Conservation (phyloP, 352 stramenopile genomes). For the Pythium folliculosum region DNA sequence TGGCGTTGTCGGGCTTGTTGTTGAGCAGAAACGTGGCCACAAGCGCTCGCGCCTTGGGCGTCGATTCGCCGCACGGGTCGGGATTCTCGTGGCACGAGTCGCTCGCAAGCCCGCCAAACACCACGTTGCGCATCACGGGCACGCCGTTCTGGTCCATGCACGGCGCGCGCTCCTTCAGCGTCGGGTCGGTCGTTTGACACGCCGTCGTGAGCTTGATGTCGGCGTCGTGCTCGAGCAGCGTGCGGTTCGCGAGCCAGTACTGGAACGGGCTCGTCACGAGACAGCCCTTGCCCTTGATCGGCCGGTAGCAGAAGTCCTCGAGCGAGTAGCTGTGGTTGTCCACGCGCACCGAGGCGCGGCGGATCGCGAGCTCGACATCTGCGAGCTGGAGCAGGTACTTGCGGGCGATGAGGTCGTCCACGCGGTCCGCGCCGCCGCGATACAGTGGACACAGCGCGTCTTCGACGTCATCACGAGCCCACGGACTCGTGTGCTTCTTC, state of each 20-base stretch:
- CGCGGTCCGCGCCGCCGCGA: slow-evolving; percentile 13
- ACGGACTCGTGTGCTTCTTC: not conserved
- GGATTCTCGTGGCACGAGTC: slow-evolving; percentile 76
- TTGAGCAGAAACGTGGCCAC: slow-evolving; percentile 89
- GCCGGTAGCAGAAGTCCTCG: slow-evolving; percentile 78
- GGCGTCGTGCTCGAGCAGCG: slow-evolving; percentile 60
- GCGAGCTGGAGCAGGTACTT: slow-evolving; percentile 60
- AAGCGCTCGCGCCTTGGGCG: slow-evolving; percentile 70
- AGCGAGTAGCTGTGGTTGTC: slow-evolving; percentile 45
- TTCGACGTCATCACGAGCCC: not conserved
- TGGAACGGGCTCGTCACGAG: slow-evolving; percentile 84
- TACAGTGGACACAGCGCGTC: not conserved
- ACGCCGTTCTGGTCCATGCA: slow-evolving; percentile 92
- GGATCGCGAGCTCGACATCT: slow-evolving; percentile 67
- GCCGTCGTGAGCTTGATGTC: slow-evolving; percentile 87
- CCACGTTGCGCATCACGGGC: slow-evolving; percentile 86
- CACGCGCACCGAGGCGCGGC: slow-evolving; percentile 30
- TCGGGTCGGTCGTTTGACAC: slow-evolving; percentile 76
- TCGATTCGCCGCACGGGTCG: slow-evolving; percentile 82
- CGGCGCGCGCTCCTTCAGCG: slow-evolving; percentile 52
- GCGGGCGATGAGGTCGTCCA: slow-evolving; percentile 61
- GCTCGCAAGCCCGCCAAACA: slow-evolving; percentile 75
- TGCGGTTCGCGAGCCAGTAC: slow-evolving; percentile 69
- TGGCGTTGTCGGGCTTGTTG: slow-evolving; percentile 72
- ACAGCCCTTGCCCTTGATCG: slow-evolving; percentile 78